Base-by-base conservation (phyloP, 805 yeast genomes). In the Ogataea trehaloabstinens region DNA sequence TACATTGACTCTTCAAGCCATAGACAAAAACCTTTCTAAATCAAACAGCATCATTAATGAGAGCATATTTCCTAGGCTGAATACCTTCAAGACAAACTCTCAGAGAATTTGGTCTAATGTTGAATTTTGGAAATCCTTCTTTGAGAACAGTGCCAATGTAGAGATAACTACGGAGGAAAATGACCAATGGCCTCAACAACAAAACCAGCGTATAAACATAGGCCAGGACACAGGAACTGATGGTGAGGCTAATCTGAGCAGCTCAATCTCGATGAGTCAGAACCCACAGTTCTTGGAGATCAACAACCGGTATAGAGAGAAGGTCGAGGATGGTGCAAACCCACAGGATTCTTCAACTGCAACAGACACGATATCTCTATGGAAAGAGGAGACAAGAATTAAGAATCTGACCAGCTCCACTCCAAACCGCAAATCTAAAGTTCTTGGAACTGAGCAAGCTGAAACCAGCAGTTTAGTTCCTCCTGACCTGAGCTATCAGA, bases 101-200 rank as follows among this genome's bases (percentile, higher is more conserved):
- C 73, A 69, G 29, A 68, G 74, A 22, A 77, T 85, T 3, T 80
- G 88, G 82, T 63, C 70, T 21, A 81, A 81, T 39, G 80, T 78
- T 5, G 73, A 74, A 40, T 85, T 86, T 61, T 81, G 95, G 82
- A 85, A 85, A 54, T 73, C 74, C 22, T 82, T 88, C 61, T 76
- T 87, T 51, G 95, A 88, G 36, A 58, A 59, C 41, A 61, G 63
- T 19, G 64, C 66, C 2, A 53, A 59, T 36, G 65, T 56, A 22
- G 60, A 54, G 31, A 55, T 60, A 16, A 48, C 51, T 2, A 50
- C 54, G 10, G 52, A 48, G 29, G 46, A 45, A 28, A 31, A 31
- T 20, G 46, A 46, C 16, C 40, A 35, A 21, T 32, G 32, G 35
- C 30, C 8, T 11, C 29, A 21, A 3, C 27, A 24, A 6, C 31